Evolutionary conservation across 495 filamentous ascomycete genomes (phyloP).

Genomic region (Penicillium odoratum): DNA sequence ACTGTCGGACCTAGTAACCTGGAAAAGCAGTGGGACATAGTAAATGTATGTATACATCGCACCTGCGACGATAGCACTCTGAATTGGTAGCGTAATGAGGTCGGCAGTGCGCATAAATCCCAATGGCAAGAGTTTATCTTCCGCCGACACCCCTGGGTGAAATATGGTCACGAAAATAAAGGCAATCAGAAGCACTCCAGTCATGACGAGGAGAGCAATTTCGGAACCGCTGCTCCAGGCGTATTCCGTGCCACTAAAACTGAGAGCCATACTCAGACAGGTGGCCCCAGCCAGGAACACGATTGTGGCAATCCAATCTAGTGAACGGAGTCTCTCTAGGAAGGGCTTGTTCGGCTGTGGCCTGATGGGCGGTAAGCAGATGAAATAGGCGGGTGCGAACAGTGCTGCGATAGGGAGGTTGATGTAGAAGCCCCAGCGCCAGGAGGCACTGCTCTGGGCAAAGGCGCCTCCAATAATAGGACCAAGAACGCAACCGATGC

Average conservation of each 20-base stretch:
- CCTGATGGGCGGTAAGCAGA: background rate
- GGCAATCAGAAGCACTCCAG: slow-evolving; percentile 2
- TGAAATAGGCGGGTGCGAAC: slow-evolving; percentile 7
- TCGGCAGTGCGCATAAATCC: slow-evolving; percentile 2
- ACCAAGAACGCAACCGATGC: background rate
- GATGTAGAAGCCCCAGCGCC: slow-evolving; percentile 8
- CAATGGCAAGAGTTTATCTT: slow-evolving; percentile 4
- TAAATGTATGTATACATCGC: slow-evolving; percentile 4
- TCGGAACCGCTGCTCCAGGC: slow-evolving; percentile 2
- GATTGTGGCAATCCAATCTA: slow-evolving; percentile 5
- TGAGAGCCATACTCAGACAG: slow-evolving; percentile 5
- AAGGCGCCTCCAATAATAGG: slow-evolving; percentile 1
- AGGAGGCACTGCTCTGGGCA: background rate
- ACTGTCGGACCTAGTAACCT: slow-evolving; percentile 1
- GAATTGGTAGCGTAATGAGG: background rate
- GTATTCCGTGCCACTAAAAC: slow-evolving; percentile 7
- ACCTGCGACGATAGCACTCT: slow-evolving; percentile 5
- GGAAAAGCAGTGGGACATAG: slow-evolving; percentile 8
- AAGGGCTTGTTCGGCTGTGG: background rate
- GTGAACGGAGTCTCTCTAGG: background rate
- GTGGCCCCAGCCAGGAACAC: background rate
- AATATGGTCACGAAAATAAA: slow-evolving; percentile 6
- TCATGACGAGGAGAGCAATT: slow-evolving; percentile 2
- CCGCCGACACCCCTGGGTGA: slow-evolving; percentile 5
- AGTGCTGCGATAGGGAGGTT: slow-evolving; percentile 7